Evolutionary conservation across 768 basidiomycete genomes (phyloP).

Genomic region (Gyrodon lividus): DNA sequence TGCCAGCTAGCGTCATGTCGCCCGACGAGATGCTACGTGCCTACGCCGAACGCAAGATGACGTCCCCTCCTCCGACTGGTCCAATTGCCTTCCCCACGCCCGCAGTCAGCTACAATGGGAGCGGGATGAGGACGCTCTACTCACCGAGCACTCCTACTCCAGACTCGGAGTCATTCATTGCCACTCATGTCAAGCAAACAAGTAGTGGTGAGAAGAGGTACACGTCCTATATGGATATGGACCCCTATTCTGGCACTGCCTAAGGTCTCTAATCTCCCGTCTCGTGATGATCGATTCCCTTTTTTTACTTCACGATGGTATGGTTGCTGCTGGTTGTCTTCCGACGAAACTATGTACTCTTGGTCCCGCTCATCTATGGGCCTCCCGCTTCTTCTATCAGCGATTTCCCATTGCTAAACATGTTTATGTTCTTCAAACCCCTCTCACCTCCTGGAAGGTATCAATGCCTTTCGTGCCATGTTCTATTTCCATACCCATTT

Average conservation of each 20-base stretch:
- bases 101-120: conserved; percentile 21
- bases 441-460: neutral
- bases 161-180: conserved; percentile 4
- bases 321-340: neutral
- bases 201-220: conserved; percentile 21
- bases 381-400: neutral
- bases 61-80: conserved; percentile 33
- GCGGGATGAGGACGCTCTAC: conserved; percentile 31
- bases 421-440: neutral
- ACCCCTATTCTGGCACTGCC: conserved; percentile 20
- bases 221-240: conserved; percentile 25
- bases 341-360: conserved; percentile 1
- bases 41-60: conserved; percentile 52
- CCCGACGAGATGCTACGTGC: conserved; percentile 80
- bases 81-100: conserved; percentile 32
- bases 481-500: conserved; percentile 1
- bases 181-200: conserved; percentile 5
- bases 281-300: too few species aligned
- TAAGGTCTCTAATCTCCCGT: conserved; percentile 4
- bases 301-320: neutral
- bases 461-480: conserved; percentile 3
- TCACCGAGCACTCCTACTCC: conserved; percentile 16
- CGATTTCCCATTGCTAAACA: neutral
- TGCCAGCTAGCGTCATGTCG: conserved; percentile 45
- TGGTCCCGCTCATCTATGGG: neutral